Base-by-base conservation (phyloP, 768 basidiomycete species). In the Russula griseocarnosa region DNA sequence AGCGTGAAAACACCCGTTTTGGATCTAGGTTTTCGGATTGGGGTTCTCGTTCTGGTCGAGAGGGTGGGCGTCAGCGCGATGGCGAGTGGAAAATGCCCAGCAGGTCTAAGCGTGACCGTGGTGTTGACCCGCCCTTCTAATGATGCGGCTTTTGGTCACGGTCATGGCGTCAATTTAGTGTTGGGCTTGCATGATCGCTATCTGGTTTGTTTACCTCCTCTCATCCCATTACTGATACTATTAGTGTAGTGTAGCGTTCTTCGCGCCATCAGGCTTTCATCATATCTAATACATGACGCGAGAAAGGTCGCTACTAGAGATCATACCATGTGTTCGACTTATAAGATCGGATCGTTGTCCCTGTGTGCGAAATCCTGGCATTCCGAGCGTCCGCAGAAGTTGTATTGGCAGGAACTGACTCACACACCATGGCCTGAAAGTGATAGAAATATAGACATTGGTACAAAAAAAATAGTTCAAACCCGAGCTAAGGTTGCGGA, bases 141-240 rank as follows among this genome's bases (percentile, higher is more conserved):
- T 47, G 3, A 26, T 10, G 24, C 34, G 1, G 16, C 20, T 16
- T 22, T 28, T 28, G 18, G 30, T 13, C 1, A 8, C 22, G 6
- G 36, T 22, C 11, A 34, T 56, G 28, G 5, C 13, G 14, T 20
- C 24, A 59, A 49, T 24, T 47, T 67, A 67, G 30, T 11, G 16
- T 65, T 61, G 11, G 18, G 20, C 54, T 47, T 44, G 6, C 59
- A 36, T 67, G 60, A 62, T 61, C 3, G 24, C 13, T 34, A 38
- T 16, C 52, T 10, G 13, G 44, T 22, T n/a, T 22, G 36, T 44
- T 22, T 28, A 22, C 30, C 16, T 53, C 30, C 34, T 47, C 38
- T 30, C 55, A 47, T 14, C 47, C 24, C 30, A 18, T 66, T 49
- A 61, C 53, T 58, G 10, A 28, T 24, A 65, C 52, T 44, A 54